Conservation (phyloP, 768 basidiomycete species). For the Hericium rajendrae region DNA sequence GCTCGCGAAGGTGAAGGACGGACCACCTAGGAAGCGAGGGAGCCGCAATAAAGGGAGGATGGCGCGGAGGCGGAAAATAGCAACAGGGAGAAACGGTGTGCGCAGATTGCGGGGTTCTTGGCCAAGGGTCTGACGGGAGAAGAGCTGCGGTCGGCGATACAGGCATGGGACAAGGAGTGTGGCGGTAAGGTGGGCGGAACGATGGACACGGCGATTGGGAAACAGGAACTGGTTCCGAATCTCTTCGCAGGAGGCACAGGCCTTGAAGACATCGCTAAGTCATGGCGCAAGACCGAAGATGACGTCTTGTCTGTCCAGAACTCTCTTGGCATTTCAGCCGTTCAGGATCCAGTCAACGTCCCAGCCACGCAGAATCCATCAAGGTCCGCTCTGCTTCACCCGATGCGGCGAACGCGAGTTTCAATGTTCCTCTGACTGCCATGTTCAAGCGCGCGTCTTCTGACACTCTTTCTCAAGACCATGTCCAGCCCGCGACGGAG, state of each 20-base stretch:
- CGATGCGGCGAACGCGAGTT: conserved; percentile 19
- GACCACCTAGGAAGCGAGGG: not conserved
- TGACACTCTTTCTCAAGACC: conserved; percentile 11
- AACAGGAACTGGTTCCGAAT: not conserved
- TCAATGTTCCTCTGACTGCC: conserved; percentile 45
- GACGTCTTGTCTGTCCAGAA: too few relatives aligned
- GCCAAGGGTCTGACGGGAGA: conserved; percentile 57
- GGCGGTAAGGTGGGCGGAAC: conserved; percentile 20
- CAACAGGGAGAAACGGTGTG: conserved; percentile 48
- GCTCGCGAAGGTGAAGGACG: conserved; percentile 4
- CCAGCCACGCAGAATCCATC: not conserved
- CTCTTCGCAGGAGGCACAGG: too few relatives aligned
- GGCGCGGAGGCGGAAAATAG: conserved; percentile 25
- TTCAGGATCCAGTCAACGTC: too few relatives aligned
- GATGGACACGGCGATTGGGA: conserved; percentile 9
- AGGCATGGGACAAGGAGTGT: conserved; percentile 42
- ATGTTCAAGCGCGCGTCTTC: conserved; percentile 62
- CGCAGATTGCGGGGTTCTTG: conserved; percentile 59
- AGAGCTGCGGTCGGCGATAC: conserved; percentile 51
- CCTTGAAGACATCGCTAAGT: too few relatives aligned
- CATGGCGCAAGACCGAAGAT: too few relatives aligned
- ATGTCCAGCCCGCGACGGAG: not conserved
- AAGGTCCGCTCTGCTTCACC: conserved; percentile 11
- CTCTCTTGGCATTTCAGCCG: too few relatives aligned
- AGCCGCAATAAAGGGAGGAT: conserved; percentile 16